Evolutionary conservation across 2,329 filamentous ascomycete species (phyloP), one percentile per base, ranked within the genome.

Genomic region (Ramularia collo-cygni): DNA sequence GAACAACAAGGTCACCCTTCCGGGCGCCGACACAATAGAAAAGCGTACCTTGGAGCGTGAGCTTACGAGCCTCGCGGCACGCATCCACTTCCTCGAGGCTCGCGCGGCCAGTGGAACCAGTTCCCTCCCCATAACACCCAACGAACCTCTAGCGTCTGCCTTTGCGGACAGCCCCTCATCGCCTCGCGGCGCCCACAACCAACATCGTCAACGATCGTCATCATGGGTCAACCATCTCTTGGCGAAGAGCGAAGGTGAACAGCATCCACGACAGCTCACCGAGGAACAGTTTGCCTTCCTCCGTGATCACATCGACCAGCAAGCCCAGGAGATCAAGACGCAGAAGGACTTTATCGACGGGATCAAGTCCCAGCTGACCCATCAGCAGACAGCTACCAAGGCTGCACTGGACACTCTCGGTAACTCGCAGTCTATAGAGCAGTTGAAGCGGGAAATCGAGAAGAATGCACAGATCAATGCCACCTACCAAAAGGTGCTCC

Each of bases 401-500:
- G 78, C 80, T 58, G 84, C 86, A 21, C 79, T 95, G 40, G 82
- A 83, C 53, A 82, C 67, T 29, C 66, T 94, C 38, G 88, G 95
- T 64, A 87, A 92, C 56, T 82, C 68, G 36, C 87, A 95, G 64
- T 88, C 92, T 53, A 90, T 96, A 49, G 83, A 85, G 38, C 81
- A 86, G 26, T 74, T 96, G 28, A 90, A 96, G 68, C 79, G 90
- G 43, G 92, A 98, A 65, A 74, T 98, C 44, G 88, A 85, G 72
- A 96, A 96, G 67, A 89, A 95, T 60, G 89, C 95, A 62, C 92
- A 95, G 67, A 92, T 93, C 60, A 98, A 98, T 65, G 81, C 95
- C 65, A 93, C 92, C 54, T 98, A 96, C 75, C 89, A 96, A 62
- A 96, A 96, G 66, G 92, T 92, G 8, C 70, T 98, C 24, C 80